These are phyloP conservation scores for Clonostachys byssicola DNA, from an alignment of 2,329 filamentous ascomycete genomes.

Conservation along the genomic window DNA sequence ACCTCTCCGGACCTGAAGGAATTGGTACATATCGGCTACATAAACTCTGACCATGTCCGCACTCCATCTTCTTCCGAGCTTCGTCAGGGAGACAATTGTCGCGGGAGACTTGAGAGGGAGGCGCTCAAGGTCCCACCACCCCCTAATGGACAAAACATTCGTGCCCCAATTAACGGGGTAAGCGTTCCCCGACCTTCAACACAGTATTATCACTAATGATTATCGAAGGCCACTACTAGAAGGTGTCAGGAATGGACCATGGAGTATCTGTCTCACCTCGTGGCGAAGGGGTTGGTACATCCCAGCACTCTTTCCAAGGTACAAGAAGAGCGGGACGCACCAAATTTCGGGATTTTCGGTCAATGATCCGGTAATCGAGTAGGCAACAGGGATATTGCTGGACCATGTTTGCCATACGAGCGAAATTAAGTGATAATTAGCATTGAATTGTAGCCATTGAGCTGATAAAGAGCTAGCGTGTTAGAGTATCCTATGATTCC, in stretches of 20 bases:
- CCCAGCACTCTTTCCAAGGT: neutral
- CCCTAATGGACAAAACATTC: neutral
- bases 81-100: neutral
- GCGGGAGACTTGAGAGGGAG: neutral
- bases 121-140: neutral
- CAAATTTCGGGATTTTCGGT: neutral
- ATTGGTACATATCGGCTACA: neutral
- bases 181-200: neutral
- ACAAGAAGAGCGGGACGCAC: neutral
- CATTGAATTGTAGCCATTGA: too few relatives aligned
- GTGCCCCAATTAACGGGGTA: neutral
- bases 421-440: too few relatives aligned
- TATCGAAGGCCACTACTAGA: neutral
- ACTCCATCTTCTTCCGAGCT: neutral
- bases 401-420: too few relatives aligned
- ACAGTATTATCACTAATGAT: neutral
- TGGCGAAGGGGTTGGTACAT: neutral
- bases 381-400: too few relatives aligned
- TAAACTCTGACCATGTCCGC: neutral
- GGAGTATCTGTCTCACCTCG: slow-evolving; percentile 1
- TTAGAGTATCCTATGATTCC: too few relatives aligned
- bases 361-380: too few relatives aligned
- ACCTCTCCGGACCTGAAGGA: neutral
- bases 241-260: slow-evolving; percentile 2
- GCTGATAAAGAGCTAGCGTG: too few relatives aligned